phyloP scores from a whole-genome alignment of 306 rosid genomes.

The Cucurbita maxima region DNA sequence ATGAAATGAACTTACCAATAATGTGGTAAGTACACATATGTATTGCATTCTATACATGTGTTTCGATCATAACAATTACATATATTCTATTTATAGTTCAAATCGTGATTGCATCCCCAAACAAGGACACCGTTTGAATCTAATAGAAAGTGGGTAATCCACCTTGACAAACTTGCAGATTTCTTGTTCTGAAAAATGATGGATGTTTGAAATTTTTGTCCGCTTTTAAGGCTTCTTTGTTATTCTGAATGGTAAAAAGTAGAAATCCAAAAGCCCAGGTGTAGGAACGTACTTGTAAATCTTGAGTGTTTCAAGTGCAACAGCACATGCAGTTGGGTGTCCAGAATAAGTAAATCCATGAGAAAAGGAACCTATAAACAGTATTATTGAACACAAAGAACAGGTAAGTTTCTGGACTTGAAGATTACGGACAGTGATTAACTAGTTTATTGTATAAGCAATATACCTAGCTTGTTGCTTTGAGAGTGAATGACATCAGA shows the following conservation, averaged over 20 bases:
- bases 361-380: no score
- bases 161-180: neutral
- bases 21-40: neutral
- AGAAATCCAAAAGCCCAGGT: neutral
- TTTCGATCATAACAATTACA: neutral
- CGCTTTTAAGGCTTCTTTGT: neutral
- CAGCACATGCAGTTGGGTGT: no score
- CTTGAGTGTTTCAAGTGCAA: no score
- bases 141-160: neutral
- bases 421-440: neutral
- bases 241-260: neutral
- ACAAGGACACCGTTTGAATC: neutral
- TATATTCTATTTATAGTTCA: no score
- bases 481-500: conserved; percentile 64
- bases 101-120: neutral
- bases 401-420: no score
- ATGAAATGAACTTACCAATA: no score
- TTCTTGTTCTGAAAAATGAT: neutral
- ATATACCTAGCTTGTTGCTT: conserved; percentile 75
- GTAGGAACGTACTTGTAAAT: conserved; percentile 24
- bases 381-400: no score
- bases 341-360: no score
- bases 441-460: neutral
- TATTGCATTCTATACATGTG: neutral
- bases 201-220: neutral